Percentiles rank a stretch among this genome's conserved stretches.
phyloP scores from a whole-genome alignment of 139 green algal genomes.

The Trebouxia sp. region DNA sequence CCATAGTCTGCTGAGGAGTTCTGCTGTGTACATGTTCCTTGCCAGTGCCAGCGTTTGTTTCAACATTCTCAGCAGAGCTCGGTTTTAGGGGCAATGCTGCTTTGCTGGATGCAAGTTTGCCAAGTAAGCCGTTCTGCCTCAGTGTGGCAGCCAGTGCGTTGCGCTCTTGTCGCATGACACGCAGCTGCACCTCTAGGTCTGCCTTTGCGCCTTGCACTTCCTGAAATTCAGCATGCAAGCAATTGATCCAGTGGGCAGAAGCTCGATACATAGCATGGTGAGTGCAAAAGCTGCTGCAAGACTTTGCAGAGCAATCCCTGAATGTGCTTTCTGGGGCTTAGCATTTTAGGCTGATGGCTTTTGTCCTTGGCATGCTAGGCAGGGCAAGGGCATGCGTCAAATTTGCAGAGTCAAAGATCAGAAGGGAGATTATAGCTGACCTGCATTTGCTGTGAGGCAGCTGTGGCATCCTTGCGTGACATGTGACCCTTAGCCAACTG shows the following conservation, averaged over 20 bases:
- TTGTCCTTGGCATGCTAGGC: background rate
- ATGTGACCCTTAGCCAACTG: constrained; percentile 3
- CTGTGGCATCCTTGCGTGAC: background rate
- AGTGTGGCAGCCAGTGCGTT: constrained; percentile 1
- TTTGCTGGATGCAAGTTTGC: background rate
- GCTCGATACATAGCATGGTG: background rate
- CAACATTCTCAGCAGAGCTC: background rate
- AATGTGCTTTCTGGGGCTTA: no score
- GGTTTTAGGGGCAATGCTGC: background rate
- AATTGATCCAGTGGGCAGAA: background rate
- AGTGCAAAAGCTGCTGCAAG: background rate
- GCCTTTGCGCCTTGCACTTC: background rate
- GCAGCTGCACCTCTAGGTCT: background rate
- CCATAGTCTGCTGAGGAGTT: no score
- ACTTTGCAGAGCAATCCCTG: background rate
- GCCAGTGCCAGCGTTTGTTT: background rate
- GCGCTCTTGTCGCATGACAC: background rate
- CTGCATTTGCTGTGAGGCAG: background rate
- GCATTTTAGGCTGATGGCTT: no score
- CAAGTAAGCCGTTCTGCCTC: constrained; percentile 10
- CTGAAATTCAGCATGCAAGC: no score
- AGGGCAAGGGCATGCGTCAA: background rate
- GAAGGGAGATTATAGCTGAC: background rate
- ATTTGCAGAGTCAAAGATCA: background rate
- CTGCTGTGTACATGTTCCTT: no score